A percentile compares a stretch with the other conserved stretches of the same genome.
Conservation (phyloP, 306 rosid genomes). For the Vigna hirtella region DNA sequence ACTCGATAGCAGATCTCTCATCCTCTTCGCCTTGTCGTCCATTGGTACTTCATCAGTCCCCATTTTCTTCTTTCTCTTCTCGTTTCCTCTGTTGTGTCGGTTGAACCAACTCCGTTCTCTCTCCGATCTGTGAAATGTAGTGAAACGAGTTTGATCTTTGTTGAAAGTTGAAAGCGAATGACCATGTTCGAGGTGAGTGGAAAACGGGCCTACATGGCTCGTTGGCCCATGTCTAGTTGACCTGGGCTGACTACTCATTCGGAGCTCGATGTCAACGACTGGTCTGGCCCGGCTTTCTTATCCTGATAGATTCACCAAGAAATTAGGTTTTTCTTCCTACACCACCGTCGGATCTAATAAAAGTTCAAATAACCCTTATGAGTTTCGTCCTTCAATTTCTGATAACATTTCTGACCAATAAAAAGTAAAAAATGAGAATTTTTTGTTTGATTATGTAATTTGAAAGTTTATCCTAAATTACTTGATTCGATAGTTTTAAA, state of each 20-base stretch:
- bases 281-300: too few species aligned
- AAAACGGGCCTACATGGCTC: background rate
- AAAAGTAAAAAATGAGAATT: too few species aligned
- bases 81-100: background rate
- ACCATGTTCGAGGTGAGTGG: background rate
- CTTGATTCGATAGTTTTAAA: too few species aligned
- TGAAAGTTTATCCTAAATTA: too few species aligned
- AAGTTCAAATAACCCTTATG: too few species aligned
- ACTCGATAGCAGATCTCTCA: slow-evolving; percentile 93
- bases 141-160: background rate
- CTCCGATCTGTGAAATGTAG: slow-evolving; percentile 31
- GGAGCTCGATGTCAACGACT: background rate
- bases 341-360: too few species aligned
- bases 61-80: slow-evolving; percentile 53
- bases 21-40: slow-evolving; percentile 91
- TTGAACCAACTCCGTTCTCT: background rate
- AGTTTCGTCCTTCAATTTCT: too few species aligned
- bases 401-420: too few species aligned
- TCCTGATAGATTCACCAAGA: too few species aligned
- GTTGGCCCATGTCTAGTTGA: background rate
- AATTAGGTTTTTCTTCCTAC: too few species aligned
- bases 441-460: too few species aligned
- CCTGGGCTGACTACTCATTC: background rate
- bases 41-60: slow-evolving; percentile 62
- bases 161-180: background rate